A percentile compares a stretch with the other conserved stretches of the same genome.
phyloP scores from a whole-genome alignment of 176 grass and related monocot genomes.

The Phoenix roebelenii region DNA sequence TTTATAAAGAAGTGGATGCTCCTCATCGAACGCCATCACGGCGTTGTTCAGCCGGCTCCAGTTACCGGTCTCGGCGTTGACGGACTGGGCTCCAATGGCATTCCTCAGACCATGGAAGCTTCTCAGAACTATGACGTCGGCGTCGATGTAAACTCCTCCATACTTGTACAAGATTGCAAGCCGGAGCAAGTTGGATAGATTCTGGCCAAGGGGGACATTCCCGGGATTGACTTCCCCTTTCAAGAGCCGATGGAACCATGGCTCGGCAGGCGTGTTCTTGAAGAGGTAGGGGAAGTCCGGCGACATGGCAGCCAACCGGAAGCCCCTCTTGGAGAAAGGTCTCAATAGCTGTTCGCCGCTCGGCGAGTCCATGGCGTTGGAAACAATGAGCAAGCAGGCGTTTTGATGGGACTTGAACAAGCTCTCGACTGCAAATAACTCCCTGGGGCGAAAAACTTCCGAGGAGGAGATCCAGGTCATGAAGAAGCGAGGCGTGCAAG shows the following conservation, averaged over 20 bases:
- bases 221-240: conserved; percentile 45
- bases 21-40: conserved; percentile 64
- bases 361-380: conserved; percentile 53
- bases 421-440: conserved; percentile 66
- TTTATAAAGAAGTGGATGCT: conserved; percentile 53
- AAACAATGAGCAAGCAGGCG: conserved; percentile 69
- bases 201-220: conserved; percentile 62
- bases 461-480: conserved; percentile 77
- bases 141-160: conserved; percentile 74
- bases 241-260: conserved; percentile 32
- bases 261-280: conserved; percentile 34
- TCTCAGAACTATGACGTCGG: conserved; percentile 59
- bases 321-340: conserved; percentile 44
- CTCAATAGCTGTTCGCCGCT: conserved; percentile 29
- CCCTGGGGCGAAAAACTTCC: conserved; percentile 40
- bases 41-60: conserved; percentile 85
- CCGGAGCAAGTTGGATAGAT: conserved; percentile 88
- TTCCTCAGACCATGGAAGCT: conserved; percentile 43
- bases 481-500: conserved; percentile 52
- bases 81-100: conserved; percentile 61
- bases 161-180: conserved; percentile 57
- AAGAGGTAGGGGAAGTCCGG: conserved; percentile 59
- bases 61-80: conserved; percentile 34
- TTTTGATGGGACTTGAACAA: conserved; percentile 63
- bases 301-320: conserved; percentile 33